Evolutionary conservation across 1,284 basidiomycete genomes (phyloP).

Genomic region (Ustilago tritici): DNA sequence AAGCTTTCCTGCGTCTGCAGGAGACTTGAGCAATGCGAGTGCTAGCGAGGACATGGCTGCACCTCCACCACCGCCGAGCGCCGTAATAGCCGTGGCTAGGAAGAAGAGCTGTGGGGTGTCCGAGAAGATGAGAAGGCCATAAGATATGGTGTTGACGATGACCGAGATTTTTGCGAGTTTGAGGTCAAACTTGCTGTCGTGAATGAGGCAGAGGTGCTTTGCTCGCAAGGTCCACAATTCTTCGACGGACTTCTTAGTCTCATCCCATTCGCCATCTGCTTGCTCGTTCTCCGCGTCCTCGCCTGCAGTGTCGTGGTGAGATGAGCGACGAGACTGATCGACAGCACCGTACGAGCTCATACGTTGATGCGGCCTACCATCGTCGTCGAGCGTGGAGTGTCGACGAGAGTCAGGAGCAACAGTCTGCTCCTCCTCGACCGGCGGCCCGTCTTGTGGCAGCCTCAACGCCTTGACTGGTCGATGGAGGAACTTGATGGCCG

Average conservation of each 20-base stretch:
- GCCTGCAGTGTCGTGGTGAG: slow-evolving; percentile 2
- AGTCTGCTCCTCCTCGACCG: slow-evolving; percentile 34
- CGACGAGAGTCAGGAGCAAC: slow-evolving; percentile 31
- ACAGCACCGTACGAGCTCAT: slow-evolving; percentile 31
- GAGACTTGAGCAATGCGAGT: slow-evolving; percentile 59
- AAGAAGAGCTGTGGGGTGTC: slow-evolving; percentile 39
- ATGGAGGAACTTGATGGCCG: slow-evolving; percentile 60
- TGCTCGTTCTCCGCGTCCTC: slow-evolving; percentile 10
- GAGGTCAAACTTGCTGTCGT: slow-evolving; percentile 67
- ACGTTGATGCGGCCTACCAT: slow-evolving; percentile 31
- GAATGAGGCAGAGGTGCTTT: slow-evolving; percentile 64
- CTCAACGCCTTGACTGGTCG: slow-evolving; percentile 50
- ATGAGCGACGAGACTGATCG: slow-evolving; percentile 3
- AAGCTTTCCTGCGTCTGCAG: slow-evolving; percentile 64
- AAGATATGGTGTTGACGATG: slow-evolving; percentile 38
- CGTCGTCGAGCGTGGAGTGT: slow-evolving; percentile 44
- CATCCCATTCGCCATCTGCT: slow-evolving; percentile 40
- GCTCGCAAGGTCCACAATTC: slow-evolving; percentile 65
- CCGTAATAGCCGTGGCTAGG: slow-evolving; percentile 45
- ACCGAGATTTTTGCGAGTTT: slow-evolving; percentile 51
- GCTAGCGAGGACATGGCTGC: slow-evolving; percentile 67
- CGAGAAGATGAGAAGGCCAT: slow-evolving; percentile 39
- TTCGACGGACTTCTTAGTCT: slow-evolving; percentile 49
- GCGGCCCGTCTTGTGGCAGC: slow-evolving; percentile 48
- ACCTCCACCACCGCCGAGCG: slow-evolving; percentile 59